Evolutionary conservation across 2,329 filamentous ascomycete genomes (phyloP), one percentile per base, ranked within the genome.

Genomic region (Tricladium varicosporioides): DNA sequence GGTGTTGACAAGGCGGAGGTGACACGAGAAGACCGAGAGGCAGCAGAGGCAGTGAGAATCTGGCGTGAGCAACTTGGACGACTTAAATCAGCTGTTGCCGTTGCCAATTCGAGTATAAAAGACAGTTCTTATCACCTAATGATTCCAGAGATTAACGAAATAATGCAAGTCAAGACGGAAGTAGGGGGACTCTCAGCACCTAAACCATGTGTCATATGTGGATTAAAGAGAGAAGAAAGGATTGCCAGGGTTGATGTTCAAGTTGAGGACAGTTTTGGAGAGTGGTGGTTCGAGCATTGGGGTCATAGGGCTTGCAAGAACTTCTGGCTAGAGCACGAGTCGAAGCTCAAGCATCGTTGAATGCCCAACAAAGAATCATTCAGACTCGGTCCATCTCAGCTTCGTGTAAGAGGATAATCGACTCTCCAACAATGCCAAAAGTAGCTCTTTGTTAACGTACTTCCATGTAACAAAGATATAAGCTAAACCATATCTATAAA

Each of bases 261-360:
- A 67, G 76, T 95, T 8, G 86, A 93, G 66, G 93, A 97, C 72
- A 92, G 89, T 71, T 97, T 97, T 77, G 92, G 91, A 11, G 93
- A 97, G 75, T 97, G 92, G 91, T 97, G 93, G 93, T 79, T 88
- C 44, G 92, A 97, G 47, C 87, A 93, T 71, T 92, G 91, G 88
- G 91, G 88, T 0, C 89, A 92, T 73, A 77, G 83, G 60, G 82
- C 84, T 16, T 97, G 93, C 73, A 84, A 84, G 70, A 87, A 88
- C 60, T 96, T 96, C 69, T 97, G 93, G 93, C 76, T 87, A 58
- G 79, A 87, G 65, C 87, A 95, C 71, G 89, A 89, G 71, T 78
- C 78, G 53, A 78, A 79, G 57, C 75, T 96, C 63, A 82, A 84
- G 61, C 87, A 89, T 66, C 81, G 88, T 67, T 94, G 49, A 64